Evolutionary conservation across 192 early-diverging fungal genomes (phyloP).

Genomic region (Podila minutissima): DNA sequence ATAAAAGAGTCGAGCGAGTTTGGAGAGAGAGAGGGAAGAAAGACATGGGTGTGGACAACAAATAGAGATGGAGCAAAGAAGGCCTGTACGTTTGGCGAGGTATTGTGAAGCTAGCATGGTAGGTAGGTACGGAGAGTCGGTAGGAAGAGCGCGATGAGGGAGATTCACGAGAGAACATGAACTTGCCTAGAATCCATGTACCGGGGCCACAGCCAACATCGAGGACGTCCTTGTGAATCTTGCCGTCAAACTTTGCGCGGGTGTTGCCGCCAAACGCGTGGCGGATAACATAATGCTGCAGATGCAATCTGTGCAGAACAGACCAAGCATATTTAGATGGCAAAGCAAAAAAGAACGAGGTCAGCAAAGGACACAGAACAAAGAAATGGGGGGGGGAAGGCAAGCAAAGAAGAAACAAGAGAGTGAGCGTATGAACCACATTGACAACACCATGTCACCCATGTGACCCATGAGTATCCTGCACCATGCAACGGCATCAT

Average conservation of each 20-base stretch:
- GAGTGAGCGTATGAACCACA: no score
- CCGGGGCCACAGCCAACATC: constrained; percentile 49
- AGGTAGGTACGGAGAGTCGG: neutral
- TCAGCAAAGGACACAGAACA: no score
- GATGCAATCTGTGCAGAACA: constrained; percentile 17
- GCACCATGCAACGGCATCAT: no score
- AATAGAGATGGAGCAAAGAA: neutral
- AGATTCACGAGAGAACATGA: neutral
- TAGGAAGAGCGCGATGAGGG: neutral
- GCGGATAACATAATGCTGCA: constrained; percentile 47
- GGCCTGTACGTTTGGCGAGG: neutral
- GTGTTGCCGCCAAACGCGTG: constrained; percentile 45
- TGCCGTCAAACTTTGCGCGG: constrained; percentile 46
- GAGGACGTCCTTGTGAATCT: constrained; percentile 47
- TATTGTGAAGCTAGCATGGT: neutral
- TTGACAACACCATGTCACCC: no score
- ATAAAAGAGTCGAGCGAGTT: neutral
- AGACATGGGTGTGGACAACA: neutral
- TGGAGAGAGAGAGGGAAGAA: neutral
- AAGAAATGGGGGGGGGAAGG: no score
- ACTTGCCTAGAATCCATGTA: constrained; percentile 46
- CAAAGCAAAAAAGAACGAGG: neutral
- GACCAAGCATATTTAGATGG: neutral
- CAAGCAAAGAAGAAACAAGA: no score
- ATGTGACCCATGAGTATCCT: no score